A percentile compares a stretch with the other conserved stretches of the same genome.
Conservation (phyloP, 2,329 filamentous ascomycete genomes). For the Saccharata proteae region DNA sequence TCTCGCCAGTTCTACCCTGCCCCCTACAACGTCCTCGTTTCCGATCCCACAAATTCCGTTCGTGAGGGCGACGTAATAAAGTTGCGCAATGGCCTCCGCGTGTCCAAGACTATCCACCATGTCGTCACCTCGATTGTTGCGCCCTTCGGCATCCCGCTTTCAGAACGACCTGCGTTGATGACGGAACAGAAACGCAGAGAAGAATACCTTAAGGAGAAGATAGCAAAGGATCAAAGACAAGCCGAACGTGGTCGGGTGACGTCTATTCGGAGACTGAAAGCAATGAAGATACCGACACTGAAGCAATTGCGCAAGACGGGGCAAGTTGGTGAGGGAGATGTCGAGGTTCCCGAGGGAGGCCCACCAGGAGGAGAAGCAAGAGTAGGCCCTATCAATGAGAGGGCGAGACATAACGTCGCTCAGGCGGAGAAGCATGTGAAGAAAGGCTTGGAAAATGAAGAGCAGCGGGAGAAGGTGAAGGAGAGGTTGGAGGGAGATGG, state of each 20-base stretch:
- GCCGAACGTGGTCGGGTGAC: conserved; percentile 21
- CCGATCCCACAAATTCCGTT: conserved; percentile 65
- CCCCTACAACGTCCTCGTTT: conserved; percentile 55
- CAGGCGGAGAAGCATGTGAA: neutral
- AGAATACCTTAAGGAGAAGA: conserved; percentile 42
- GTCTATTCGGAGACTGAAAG: conserved; percentile 16
- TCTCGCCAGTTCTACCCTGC: conserved; percentile 53
- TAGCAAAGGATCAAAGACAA: conserved; percentile 45
- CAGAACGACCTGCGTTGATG: conserved; percentile 53
- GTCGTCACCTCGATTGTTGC: conserved; percentile 65
- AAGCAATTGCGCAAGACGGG: neutral
- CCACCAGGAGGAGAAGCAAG: neutral
- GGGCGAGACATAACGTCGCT: conserved; percentile 1
- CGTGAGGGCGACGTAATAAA: conserved; percentile 63
- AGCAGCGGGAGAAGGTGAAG: neutral
- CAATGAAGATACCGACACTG: neutral
- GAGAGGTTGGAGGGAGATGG: no score
- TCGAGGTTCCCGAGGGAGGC: neutral
- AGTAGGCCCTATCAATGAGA: neutral
- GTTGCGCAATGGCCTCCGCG: conserved; percentile 54
- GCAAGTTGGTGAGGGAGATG: no score
- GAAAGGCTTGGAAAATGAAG: conserved; percentile 2
- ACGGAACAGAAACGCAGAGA: conserved; percentile 49
- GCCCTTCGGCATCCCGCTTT: conserved; percentile 52
- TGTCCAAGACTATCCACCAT: conserved; percentile 56